Evolutionary conservation across 139 green algal genomes (phyloP), one percentile per base, ranked within the genome.

Genomic region (Pseudopediastrum boryanum): DNA sequence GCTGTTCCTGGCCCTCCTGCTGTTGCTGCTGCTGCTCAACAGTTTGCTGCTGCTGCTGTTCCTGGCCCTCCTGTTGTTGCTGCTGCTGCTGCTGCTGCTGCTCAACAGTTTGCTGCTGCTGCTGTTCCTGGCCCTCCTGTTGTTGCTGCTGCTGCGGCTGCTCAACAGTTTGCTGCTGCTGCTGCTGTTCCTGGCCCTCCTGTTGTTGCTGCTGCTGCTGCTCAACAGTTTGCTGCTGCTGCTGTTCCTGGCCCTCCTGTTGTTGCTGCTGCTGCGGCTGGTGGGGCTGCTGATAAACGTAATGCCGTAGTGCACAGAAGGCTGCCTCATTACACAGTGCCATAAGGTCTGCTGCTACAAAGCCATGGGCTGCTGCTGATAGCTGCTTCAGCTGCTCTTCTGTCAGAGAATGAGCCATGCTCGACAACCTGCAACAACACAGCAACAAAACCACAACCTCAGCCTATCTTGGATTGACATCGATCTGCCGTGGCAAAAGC

Each of bases 271-370:
- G 48, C 59, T 51, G 56, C 56, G 51, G 50, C 52, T 50, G 48
- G 54, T 66, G 44, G 46, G 64, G 61, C 77, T 27, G 29, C 44
- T 46, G 25, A 35, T 7, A 25, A 3, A 84, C 79, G 7, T 67
- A 12, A n/a, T 83, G 61, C 29, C 86, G 52, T 19, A 95, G 80
- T 19, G 89, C 89, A 13, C 19, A 46, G 86, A 97, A 74, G 2
- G 87, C 84, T 2, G 94, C 93, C 78, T 96, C 91, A 27, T 92
- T 83, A 59, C 89, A 92, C 50, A 98, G 73, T 0, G 89, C 90
- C 9, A 85, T 82, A 73, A 98, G 80, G 79, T 98, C 94, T 3
- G 94, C 93, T 0, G 86, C 88, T 10, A 96, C 92, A 82, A 92
- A 98, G 59, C 94, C 94, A 63, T 95, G 88, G 38, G 85, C 87